These are phyloP conservation scores for Fagopyrum homotropicum DNA, from an alignment of 148 eudicot species.

Conservation along the genomic window DNA sequence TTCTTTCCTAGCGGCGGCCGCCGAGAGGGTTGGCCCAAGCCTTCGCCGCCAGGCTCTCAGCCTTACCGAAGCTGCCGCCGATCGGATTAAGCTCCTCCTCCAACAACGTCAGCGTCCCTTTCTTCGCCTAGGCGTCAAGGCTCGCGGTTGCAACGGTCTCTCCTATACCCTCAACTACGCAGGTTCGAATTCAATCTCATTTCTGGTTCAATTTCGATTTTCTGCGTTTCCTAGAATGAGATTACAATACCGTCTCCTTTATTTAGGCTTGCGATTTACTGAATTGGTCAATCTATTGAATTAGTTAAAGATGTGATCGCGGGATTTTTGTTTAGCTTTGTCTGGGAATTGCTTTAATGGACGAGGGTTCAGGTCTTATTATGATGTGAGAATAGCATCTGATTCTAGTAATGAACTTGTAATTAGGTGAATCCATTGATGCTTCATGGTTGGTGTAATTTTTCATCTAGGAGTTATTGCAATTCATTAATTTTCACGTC, in stretches of 20 bases:
- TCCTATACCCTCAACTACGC: conserved; percentile 72
- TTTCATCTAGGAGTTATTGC: neutral
- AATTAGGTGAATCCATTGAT: too few relatives aligned
- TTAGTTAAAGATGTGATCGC: neutral
- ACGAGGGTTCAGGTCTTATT: neutral
- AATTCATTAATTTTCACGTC: neutral
- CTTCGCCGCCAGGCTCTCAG: conserved; percentile 54
- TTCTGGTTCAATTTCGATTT: neutral
- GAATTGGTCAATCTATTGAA: neutral
- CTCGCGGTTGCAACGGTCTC: conserved; percentile 85
- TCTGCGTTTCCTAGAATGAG: neutral
- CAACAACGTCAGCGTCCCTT: conserved; percentile 48
- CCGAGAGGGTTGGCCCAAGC: conserved; percentile 30
- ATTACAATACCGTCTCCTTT: neutral
- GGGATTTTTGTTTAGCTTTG: neutral
- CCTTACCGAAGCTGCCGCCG: conserved; percentile 66
- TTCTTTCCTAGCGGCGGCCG: conserved; percentile 31
- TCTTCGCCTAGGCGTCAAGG: conserved; percentile 73
- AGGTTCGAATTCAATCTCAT: conserved; percentile 19
- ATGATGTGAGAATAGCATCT: neutral
- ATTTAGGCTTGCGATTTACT: neutral
- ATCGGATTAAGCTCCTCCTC: conserved; percentile 54
- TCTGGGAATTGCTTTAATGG: neutral
- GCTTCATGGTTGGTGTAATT: too few relatives aligned
- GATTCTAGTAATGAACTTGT: neutral